These are phyloP conservation scores for Friedmanniomyces endolithicus DNA, from an alignment of 495 filamentous ascomycete genomes.

Conservation along the genomic window DNA sequence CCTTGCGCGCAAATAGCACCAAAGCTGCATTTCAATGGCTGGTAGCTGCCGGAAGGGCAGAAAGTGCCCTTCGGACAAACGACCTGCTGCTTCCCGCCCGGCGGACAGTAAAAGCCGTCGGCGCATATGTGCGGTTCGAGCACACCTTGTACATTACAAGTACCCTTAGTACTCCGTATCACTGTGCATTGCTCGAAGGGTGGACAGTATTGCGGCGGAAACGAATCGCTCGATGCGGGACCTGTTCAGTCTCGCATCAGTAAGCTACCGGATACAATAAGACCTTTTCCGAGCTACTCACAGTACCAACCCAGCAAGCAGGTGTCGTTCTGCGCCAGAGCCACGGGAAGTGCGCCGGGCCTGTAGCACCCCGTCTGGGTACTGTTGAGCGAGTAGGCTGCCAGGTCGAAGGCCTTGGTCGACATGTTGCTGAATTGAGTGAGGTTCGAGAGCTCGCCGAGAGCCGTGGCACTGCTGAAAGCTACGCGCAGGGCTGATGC, in stretches of 20 bases:
- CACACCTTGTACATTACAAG: slow-evolving; percentile 12
- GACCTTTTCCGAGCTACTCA: neutral
- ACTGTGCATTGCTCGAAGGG: slow-evolving; percentile 10
- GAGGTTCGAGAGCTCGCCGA: neutral
- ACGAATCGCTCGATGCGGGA: slow-evolving; percentile 3
- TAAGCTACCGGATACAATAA: neutral
- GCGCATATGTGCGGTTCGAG: slow-evolving; percentile 16
- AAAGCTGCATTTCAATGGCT: slow-evolving; percentile 14
- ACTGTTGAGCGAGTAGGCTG: slow-evolving; percentile 1
- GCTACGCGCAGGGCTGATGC: neutral
- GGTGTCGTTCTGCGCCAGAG: slow-evolving; percentile 18
- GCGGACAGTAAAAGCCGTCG: slow-evolving; percentile 16
- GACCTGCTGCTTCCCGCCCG: slow-evolving; percentile 10
- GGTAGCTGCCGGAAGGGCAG: slow-evolving; percentile 13
- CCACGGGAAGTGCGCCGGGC: slow-evolving; percentile 13
- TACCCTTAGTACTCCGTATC: slow-evolving; percentile 2
- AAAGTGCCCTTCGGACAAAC: slow-evolving; percentile 16
- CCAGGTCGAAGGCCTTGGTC: slow-evolving; percentile 2
- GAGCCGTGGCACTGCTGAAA: slow-evolving; percentile 1
- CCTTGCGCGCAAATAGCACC: slow-evolving; percentile 11
- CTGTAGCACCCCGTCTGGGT: slow-evolving; percentile 16
- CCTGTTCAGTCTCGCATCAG: neutral
- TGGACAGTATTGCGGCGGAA: slow-evolving; percentile 18
- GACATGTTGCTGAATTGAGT: slow-evolving; percentile 11
- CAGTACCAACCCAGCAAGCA: slow-evolving; percentile 15